These are phyloP conservation scores for Solanum lignicaule DNA, from an alignment of 257 asterid species.

Conservation along the genomic window DNA sequence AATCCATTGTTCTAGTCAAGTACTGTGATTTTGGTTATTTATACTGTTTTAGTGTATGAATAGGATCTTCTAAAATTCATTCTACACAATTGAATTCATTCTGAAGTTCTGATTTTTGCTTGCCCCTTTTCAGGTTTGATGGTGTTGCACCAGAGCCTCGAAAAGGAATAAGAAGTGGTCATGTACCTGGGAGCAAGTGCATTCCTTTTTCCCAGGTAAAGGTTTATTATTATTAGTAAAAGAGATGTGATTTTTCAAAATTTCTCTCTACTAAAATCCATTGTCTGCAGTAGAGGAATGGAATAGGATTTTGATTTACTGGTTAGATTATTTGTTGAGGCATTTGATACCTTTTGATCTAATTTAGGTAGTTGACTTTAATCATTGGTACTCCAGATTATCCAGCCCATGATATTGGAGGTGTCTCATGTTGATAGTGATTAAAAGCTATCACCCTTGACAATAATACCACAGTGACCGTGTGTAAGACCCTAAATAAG, in stretches of 20 bases:
- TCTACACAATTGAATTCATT: neutral
- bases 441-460: neutral
- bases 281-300: neutral
- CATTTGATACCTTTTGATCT: neutral
- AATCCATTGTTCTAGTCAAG: neutral
- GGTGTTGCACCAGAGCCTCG: slow-evolving; percentile 98
- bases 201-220: slow-evolving; percentile 79
- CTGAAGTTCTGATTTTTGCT: neutral
- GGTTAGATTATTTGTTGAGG: neutral
- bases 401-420: neutral
- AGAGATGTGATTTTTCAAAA: neutral
- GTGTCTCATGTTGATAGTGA: neutral
- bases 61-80: neutral
- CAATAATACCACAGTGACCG: neutral
- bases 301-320: neutral
- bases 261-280: neutral
- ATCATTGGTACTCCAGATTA: neutral
- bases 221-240: neutral
- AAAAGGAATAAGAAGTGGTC: slow-evolving; percentile 88
- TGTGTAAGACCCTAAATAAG: neutral
- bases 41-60: neutral
- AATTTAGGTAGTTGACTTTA: neutral
- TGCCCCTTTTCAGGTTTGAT: slow-evolving; percentile 46
- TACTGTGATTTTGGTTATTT: neutral
- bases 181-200: slow-evolving; percentile 92